Base-by-base conservation (phyloP, 2,329 filamentous ascomycete genomes). In the Cryoendolithus antarcticus region DNA sequence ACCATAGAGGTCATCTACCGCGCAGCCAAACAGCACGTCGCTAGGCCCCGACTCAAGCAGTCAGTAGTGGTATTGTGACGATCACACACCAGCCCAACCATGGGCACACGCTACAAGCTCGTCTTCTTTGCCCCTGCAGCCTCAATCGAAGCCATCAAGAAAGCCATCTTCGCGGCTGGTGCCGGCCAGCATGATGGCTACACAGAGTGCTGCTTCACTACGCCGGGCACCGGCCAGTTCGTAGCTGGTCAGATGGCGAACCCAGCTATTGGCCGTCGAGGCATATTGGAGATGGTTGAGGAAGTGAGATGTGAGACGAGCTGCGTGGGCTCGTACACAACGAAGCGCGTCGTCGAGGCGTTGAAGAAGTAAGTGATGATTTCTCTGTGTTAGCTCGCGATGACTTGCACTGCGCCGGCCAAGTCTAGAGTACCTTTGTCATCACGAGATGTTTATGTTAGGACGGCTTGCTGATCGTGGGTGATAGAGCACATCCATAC, bases 281-380 rank as follows among this genome's bases (percentile, higher is more conserved):
- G 77, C 0, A 56, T 62, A 21, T 50, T 82, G 1, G 76, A 82
- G 56, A 56, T 74, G 42, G 65, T 74, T 0, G 65, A 71, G 3
- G 80, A 84, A 57, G 64, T 71, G 2, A 67, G 69, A 35, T 73
- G 81, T 10, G 79, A 85, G 62, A 71, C 72, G 1, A 52, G 81
- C 3, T 78, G 76, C 52, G 48, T 74, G 1, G 75, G 77, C 0
- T 68, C 71, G 49, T 72, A 80, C 6, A 64, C 72, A 11, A 65
- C 66, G 0, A 65, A 62, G 44, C 66, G 65, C 30, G 79, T 71
- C 1, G 77, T 83, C 0, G 67, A 66, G 24, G 80, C 76, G 4
- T 54, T 85, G 58, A 83, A 81, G 57, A 65, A 61, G 80, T 81
- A 48, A 52, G 72, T 66, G 19, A 21, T 21, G 19, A 21, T 21